Evolutionary conservation across 2,329 filamentous ascomycete species (phyloP).

Genomic region (Knoxdaviesia capensis): DNA sequence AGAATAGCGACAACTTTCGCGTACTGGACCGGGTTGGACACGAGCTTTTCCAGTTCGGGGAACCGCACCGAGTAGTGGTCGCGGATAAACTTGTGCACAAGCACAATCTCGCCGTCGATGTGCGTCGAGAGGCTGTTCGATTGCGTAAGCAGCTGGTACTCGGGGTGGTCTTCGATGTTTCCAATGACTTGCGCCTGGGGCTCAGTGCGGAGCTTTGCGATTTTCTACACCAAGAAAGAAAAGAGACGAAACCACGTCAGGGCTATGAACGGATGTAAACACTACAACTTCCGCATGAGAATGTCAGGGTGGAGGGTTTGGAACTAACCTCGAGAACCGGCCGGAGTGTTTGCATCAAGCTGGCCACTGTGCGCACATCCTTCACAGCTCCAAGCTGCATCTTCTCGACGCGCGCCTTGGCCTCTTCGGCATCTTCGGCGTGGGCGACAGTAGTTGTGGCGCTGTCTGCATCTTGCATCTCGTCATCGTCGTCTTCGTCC

Average conservation of each 20-base stretch:
- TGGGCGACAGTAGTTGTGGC: constrained; percentile 22
- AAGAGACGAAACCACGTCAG: constrained; percentile 37
- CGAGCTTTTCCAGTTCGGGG: constrained; percentile 74
- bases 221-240: constrained; percentile 42
- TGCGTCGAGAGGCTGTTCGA: constrained; percentile 79
- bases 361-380: constrained; percentile 63
- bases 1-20: constrained; percentile 88
- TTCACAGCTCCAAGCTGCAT: constrained; percentile 55
- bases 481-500: constrained; percentile 39
- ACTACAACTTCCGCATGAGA: constrained; percentile 5
- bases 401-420: constrained; percentile 64
- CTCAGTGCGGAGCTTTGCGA: constrained; percentile 53
- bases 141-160: constrained; percentile 73
- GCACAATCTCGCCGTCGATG: constrained; percentile 79
- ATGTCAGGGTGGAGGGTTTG: constrained; percentile 2
- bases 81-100: constrained; percentile 89
- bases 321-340: constrained; percentile 63
- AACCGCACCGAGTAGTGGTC: constrained; percentile 92
- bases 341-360: constrained; percentile 62
- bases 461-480: constrained; percentile 27
- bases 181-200: constrained; percentile 48
- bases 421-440: constrained; percentile 43
- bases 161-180: constrained; percentile 78
- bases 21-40: constrained; percentile 85
- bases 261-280: constrained; percentile 49